Evolutionary conservation across 352 stramenopile genomes (phyloP), one percentile per base, ranked within the genome.

Genomic region (Thalassiosira livingstoniorum): DNA sequence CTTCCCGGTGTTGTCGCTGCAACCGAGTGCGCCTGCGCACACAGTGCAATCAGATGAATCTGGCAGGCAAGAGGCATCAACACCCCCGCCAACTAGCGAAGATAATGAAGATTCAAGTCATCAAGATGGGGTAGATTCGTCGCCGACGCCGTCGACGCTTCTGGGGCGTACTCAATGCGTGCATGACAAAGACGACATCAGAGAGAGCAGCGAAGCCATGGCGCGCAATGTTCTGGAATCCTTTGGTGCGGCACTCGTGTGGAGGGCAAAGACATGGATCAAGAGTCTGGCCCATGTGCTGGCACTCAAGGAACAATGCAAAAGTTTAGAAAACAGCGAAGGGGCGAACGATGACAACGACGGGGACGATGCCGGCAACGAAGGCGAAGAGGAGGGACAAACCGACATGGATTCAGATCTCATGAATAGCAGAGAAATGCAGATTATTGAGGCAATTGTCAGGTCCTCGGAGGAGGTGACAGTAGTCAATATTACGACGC

Each of bases 211-310:
- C 31, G 86, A 92, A 54, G 72, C 81, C 21, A 91, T 94, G 87
- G 86, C 81, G 4, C 63, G 72, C 4, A 94, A 94, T 74, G 73
- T 93, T 10, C 79, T 92, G 15, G 76, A 91, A 78, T 90, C 87
- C 4, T 92, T 92, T 64, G 74, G 90, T 23, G 90, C 88, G 39
- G 87, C 87, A 66, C 70, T 93, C 5, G 47, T 88, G 42, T 94
- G 87, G 87, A 84, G 90, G 45, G 87, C 85, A 23, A 77, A 90
- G 77, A 87, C 82, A n/a, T 94, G 90, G 90, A 82, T 87, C 27
- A 82, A 88, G 51, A 82, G 76, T 63, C 66, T 92, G 3, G 83
- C 80, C 0, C 66, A 61, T 25, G 60, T 79, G 4, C 75, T 93
- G n/a, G 82, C 85, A 23, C 45, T 83, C 7, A 88, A 87, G 58